Percentiles rank a stretch among this genome's conserved stretches.
These are phyloP conservation scores for Pseudonectria buxi DNA, from an alignment of 2,329 filamentous ascomycete species.

Conservation along the genomic window DNA sequence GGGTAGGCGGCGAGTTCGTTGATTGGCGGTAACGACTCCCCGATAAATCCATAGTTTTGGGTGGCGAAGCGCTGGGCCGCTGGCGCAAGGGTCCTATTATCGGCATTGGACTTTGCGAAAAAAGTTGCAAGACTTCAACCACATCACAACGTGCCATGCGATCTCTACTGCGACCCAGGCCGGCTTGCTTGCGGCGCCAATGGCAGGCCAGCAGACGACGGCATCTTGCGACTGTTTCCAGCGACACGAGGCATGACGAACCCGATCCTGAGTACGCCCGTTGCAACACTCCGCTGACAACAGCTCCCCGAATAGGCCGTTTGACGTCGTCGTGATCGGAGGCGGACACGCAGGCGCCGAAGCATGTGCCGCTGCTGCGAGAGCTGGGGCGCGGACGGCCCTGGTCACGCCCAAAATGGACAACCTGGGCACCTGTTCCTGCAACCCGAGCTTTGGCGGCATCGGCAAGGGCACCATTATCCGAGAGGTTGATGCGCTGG, in stretches of 20 bases:
- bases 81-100: no score
- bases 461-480: slow-evolving; percentile 97
- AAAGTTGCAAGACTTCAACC: neutral
- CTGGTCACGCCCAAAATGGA: slow-evolving; percentile 82
- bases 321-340: slow-evolving; percentile 92
- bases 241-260: slow-evolving; percentile 21
- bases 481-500: slow-evolving; percentile 88
- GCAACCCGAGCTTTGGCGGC: slow-evolving; percentile 95
- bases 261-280: neutral
- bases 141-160: slow-evolving; percentile 22
- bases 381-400: slow-evolving; percentile 80
- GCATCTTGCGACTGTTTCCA: slow-evolving; percentile 26
- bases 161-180: slow-evolving; percentile 18
- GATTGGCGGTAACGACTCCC: neutral
- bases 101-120: no score
- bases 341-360: slow-evolving; percentile 94
- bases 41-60: neutral
- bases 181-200: slow-evolving; percentile 12
- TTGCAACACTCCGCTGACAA: slow-evolving; percentile 2
- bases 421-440: slow-evolving; percentile 91
- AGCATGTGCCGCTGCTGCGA: slow-evolving; percentile 83
- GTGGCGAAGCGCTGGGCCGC: no score
- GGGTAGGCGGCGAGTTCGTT: no score
- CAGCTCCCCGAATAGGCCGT: slow-evolving; percentile 44
- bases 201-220: slow-evolving; percentile 12